These are phyloP conservation scores for Aquilaria yunnanensis DNA, from an alignment of 345 rosid species.

Conservation along the genomic window DNA sequence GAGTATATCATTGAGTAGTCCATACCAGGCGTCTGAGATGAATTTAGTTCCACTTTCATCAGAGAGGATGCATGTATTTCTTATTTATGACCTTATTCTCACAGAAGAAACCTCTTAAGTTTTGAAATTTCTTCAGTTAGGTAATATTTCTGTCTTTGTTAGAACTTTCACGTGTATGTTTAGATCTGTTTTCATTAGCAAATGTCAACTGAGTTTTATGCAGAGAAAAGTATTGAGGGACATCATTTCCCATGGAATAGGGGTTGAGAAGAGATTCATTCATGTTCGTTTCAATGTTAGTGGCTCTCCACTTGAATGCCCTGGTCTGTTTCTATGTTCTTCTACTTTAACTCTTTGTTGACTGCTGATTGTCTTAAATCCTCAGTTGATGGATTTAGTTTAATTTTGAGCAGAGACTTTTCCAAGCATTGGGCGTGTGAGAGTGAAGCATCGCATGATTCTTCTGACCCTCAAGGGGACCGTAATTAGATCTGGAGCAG, in stretches of 20 bases:
- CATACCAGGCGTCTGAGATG: too few species aligned
- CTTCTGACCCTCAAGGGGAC: slow-evolving; percentile 84
- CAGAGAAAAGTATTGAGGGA: slow-evolving; percentile 12
- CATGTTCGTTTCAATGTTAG: slow-evolving; percentile 70
- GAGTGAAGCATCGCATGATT: slow-evolving; percentile 83
- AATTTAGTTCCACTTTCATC: too few species aligned
- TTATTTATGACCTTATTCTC: too few species aligned
- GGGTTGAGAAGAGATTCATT: slow-evolving; percentile 64
- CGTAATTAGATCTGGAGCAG: slow-evolving; percentile 78
- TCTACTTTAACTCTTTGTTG: not conserved
- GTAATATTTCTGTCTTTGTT: too few species aligned
- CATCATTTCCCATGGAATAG: slow-evolving; percentile 17
- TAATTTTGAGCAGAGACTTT: slow-evolving; percentile 51
- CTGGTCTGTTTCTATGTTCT: slow-evolving; percentile 38
- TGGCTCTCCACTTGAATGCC: slow-evolving; percentile 79
- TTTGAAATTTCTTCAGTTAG: too few species aligned
- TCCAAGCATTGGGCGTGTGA: slow-evolving; percentile 74
- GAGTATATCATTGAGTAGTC: too few species aligned
- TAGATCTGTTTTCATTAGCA: not conserved
- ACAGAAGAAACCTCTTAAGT: too few species aligned
- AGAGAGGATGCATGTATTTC: too few species aligned
- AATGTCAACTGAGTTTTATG: slow-evolving; percentile 1
- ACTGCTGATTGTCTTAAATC: slow-evolving; percentile 3
- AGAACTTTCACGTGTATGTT: not conserved
- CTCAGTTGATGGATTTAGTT: slow-evolving; percentile 5